phyloP scores from a whole-genome alignment of 345 rosid species.

The Brassica incana region DNA sequence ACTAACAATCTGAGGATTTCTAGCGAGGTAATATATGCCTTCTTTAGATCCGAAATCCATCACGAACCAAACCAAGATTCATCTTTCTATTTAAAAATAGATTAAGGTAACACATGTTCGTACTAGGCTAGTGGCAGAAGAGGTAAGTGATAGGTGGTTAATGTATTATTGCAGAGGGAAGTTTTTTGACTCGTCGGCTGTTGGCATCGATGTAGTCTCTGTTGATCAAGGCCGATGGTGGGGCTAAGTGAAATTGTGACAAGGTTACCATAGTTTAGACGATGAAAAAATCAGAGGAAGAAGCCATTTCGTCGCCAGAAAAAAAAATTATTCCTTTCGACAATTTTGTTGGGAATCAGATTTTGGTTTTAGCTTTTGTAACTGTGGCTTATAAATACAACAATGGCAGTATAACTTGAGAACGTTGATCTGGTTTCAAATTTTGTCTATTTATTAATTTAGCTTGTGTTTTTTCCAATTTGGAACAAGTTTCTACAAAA shows the following conservation, averaged over 20 bases:
- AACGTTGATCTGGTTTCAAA: not conserved
- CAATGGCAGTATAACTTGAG: conserved; percentile 7
- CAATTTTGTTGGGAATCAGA: not conserved
- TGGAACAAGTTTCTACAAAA: not conserved
- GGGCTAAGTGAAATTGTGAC: conserved; percentile 9
- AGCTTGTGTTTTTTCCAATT: not conserved
- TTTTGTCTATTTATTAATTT: conserved; percentile 6
- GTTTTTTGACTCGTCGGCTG: conserved; percentile 19
- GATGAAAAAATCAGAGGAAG: conserved; percentile 6
- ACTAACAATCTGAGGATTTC: too few species aligned
- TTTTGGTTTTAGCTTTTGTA: conserved; percentile 25
- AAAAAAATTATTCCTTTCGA: not conserved
- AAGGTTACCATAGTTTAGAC: conserved; percentile 22
- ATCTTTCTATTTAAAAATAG: not conserved
- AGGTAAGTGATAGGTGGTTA: conserved; percentile 19
- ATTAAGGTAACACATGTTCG: not conserved
- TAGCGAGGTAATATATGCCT: too few species aligned
- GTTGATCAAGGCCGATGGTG: not conserved
- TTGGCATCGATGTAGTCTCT: conserved; percentile 22
- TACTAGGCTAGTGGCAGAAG: conserved; percentile 24
- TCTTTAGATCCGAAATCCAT: too few species aligned
- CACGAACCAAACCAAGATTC: not conserved
- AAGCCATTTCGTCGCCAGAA: conserved; percentile 31
- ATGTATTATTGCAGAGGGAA: conserved; percentile 14
- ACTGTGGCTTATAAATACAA: not conserved